Percentiles rank a stretch among this genome's conserved stretches.
Conservation (phyloP, 441 rosid species). For the Sinapis alba region DNA sequence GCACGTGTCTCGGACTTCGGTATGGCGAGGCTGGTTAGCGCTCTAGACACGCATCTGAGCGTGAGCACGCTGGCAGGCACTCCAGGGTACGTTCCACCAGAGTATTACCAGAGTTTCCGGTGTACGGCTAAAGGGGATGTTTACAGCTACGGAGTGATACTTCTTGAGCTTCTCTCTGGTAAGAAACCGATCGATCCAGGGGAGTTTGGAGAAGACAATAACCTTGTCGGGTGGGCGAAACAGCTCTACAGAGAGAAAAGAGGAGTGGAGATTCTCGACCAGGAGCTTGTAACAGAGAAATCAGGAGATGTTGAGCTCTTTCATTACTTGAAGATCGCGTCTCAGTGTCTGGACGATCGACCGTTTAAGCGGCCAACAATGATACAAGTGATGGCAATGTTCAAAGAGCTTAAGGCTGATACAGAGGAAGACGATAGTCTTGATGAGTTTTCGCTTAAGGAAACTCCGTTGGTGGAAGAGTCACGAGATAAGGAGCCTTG, state of each 20-base stretch:
- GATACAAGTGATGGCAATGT: constrained; percentile 95
- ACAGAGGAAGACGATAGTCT: constrained; percentile 64
- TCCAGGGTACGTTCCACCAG: constrained; percentile 91
- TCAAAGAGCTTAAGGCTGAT: constrained; percentile 83
- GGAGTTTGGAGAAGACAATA: constrained; percentile 78
- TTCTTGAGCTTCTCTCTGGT: constrained; percentile 84
- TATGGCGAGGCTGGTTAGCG: constrained; percentile 84
- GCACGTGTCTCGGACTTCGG: constrained; percentile 94
- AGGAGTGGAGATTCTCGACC: constrained; percentile 60
- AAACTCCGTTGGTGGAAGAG: constrained; percentile 54
- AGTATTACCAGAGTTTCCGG: constrained; percentile 86
- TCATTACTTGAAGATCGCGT: constrained; percentile 75
- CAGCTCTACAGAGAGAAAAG: constrained; percentile 70
- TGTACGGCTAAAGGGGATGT: constrained; percentile 93
- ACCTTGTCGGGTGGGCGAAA: constrained; percentile 91
- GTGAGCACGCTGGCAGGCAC: constrained; percentile 94
- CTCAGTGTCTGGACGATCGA: constrained; percentile 84
- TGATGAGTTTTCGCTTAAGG: constrained; percentile 69
- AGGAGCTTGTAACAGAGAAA: constrained; percentile 47
- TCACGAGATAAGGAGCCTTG: constrained; percentile 23
- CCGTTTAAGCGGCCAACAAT: constrained; percentile 79
- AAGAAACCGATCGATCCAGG: constrained; percentile 77
- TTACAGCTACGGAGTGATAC: constrained; percentile 83
- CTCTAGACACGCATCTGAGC: constrained; percentile 83
- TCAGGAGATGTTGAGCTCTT: constrained; percentile 56